Base-by-base conservation (phyloP, 2,329 filamentous ascomycete genomes). In the Clarireedia monteithiana region DNA sequence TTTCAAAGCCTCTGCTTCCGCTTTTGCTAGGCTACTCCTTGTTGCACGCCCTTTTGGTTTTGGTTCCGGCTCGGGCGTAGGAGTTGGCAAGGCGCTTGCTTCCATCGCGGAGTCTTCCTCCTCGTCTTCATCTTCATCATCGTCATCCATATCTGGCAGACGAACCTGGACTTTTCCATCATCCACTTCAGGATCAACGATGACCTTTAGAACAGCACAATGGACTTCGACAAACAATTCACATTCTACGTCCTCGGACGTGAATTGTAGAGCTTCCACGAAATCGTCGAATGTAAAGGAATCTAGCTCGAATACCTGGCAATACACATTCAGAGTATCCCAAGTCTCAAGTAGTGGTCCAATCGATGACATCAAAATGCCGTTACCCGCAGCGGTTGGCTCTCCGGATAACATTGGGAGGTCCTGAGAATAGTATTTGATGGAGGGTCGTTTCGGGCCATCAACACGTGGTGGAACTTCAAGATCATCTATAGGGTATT, bases 211-310 rank as follows among this genome's bases (percentile, higher is more conserved):
- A 3, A 96, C 83, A 0, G 92, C 85, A 69, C 94, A 99, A 70
- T 97, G 92, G 5, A 94, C 82, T 70, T 99, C 94, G 50, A 89
- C 85, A 63, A 96, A 85, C 0, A 99, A 76, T 68, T 96, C 87
- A 52, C 94, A 94, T 6, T 86, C 85, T 0, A 83, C 75, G 23
- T 89, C 83, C 36, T 85, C 81, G 0, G 84, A 90, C 0, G 87
- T 81, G 57, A 91, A 86, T 49, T 85, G 80, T 77, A 99, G 84
- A 0, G 91, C 87, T 68, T 97, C 88, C 4, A 96, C 79, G 66
- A 91, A 97, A 70, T 99, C 94, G 69, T 99, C 94, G 66, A 97
- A 95, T 0, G 92, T 97, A 68, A 99, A 99, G 0, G 92, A 97
- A 70, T 99, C 94, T 26, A 99, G 78, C 66, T 89, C 83, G 68